Evolutionary conservation across 2,329 filamentous ascomycete species (phyloP).

Genomic region (Kalmusia sp.): DNA sequence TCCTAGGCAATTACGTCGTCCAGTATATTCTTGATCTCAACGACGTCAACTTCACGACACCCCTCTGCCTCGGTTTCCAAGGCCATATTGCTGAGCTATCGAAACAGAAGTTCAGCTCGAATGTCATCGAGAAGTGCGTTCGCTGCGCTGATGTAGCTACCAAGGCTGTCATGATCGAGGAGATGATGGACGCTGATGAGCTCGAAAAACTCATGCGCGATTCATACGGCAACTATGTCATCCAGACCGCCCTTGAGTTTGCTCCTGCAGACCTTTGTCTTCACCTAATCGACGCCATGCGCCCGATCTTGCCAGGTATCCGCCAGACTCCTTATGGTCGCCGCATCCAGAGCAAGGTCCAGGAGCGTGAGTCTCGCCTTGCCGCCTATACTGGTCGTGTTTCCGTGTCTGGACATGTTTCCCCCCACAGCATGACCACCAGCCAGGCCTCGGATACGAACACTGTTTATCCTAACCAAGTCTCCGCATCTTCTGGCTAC

Average conservation of each 20-base stretch:
- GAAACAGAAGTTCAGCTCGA: conserved; percentile 98
- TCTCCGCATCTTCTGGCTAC: conserved; percentile 27
- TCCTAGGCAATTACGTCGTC: conserved; percentile 98
- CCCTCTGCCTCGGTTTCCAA: conserved; percentile 81
- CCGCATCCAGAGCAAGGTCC: conserved; percentile 89
- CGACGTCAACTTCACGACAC: conserved; percentile 85
- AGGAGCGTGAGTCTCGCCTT: conserved; percentile 58
- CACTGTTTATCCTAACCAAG: conserved; percentile 26
- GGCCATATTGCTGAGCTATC: conserved; percentile 76
- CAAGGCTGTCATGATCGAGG: conserved; percentile 82
- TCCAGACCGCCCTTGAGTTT: conserved; percentile 77
- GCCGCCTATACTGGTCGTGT: conserved; percentile 31
- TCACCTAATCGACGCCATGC: conserved; percentile 81
- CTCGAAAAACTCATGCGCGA: conserved; percentile 90
- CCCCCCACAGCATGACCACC: conserved; percentile 32
- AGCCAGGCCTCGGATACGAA: conserved; percentile 31
- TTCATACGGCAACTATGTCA: conserved; percentile 95
- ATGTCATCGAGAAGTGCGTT: conserved; percentile 92
- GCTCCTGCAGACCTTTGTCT: conserved; percentile 40
- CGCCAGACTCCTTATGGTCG: conserved; percentile 93
- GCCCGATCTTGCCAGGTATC: conserved; percentile 82
- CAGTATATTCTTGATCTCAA: conserved; percentile 97
- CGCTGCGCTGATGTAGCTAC: conserved; percentile 79
- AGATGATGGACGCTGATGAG: conserved; percentile 76
- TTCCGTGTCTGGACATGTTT: conserved; percentile 34